Percentiles rank a stretch among this genome's conserved stretches.
phyloP scores from a whole-genome alignment of 2,329 filamentous ascomycete genomes.

The Alternaria ventricosa region DNA sequence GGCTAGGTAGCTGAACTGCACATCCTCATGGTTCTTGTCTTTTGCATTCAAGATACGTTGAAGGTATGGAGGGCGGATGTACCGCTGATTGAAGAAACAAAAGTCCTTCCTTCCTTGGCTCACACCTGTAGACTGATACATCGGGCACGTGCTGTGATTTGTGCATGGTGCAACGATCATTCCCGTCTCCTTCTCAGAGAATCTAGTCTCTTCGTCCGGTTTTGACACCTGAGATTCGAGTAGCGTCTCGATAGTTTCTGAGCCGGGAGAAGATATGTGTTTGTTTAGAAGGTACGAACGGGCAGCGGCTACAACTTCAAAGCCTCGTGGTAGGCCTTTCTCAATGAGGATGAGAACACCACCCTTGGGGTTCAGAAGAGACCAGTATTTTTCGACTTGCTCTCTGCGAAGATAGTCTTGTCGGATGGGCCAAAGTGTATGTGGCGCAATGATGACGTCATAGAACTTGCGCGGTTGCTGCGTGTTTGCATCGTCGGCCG shows the following conservation, averaged over 20 bases:
- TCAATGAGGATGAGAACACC: conserved; percentile 88
- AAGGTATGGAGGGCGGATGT: conserved; percentile 81
- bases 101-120: conserved; percentile 81
- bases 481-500: conserved; percentile 54
- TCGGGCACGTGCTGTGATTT: conserved; percentile 85
- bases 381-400: conserved; percentile 88
- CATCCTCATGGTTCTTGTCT: conserved; percentile 84
- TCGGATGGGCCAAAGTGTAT: conserved; percentile 77
- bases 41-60: conserved; percentile 74
- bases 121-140: conserved; percentile 78
- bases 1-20: conserved; percentile 88
- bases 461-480: conserved; percentile 71
- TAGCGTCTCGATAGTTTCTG: conserved; percentile 49
- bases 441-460: conserved; percentile 89
- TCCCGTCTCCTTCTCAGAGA: conserved; percentile 59
- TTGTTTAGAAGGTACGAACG: conserved; percentile 78
- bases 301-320: conserved; percentile 88
- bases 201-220: conserved; percentile 40
- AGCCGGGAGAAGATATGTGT: conserved; percentile 70
- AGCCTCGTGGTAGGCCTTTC: conserved; percentile 89
- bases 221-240: conserved; percentile 52
- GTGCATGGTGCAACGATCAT: conserved; percentile 77
- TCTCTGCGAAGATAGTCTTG: conserved; percentile 79
- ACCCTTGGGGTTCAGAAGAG: conserved; percentile 79
- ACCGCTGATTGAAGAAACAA: conserved; percentile 90